A percentile compares a stretch with the other conserved stretches of the same genome.
phyloP scores from a whole-genome alignment of 441 rosid species.

The Aquilaria agallochum region DNA sequence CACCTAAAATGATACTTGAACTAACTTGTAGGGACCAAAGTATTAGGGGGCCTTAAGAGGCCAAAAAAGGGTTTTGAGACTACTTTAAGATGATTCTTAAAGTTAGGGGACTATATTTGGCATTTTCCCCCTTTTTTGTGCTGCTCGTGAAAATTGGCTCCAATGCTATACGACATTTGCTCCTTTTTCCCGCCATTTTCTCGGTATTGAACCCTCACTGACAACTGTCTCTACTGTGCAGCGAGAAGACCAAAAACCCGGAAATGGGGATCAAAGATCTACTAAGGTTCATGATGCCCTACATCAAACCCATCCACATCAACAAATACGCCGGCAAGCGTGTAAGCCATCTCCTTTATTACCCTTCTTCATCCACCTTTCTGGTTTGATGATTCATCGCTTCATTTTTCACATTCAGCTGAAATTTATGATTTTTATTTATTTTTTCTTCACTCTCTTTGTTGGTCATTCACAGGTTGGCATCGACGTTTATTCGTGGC shows the following conservation, averaged over 20 bases:
- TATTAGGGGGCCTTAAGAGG: too few species aligned
- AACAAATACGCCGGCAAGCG: conserved; percentile 74
- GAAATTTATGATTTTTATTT: not conserved
- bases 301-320: conserved; percentile 66
- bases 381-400: not conserved
- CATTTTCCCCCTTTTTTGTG: too few species aligned
- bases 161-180: conserved; percentile 13
- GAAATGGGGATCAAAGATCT: conserved; percentile 80
- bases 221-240: not conserved
- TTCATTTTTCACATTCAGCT: not conserved
- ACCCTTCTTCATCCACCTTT: not conserved
- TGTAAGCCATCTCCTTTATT: conserved; percentile 23
- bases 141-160: conserved; percentile 1
- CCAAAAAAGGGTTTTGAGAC: too few species aligned
- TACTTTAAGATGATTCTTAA: too few species aligned
- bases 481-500: conserved; percentile 92
- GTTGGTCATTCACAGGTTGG: conserved; percentile 56
- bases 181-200: conserved; percentile 34
- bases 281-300: conserved; percentile 83
- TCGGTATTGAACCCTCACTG: not conserved
- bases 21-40: too few species aligned
- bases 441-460: not conserved
- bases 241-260: not conserved
- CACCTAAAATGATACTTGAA: too few species aligned
- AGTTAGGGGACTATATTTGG: too few species aligned